Evolutionary conservation across 371 early-diverging fungal species (phyloP).

Genomic region (Apophysomyces trapeziformis): DNA sequence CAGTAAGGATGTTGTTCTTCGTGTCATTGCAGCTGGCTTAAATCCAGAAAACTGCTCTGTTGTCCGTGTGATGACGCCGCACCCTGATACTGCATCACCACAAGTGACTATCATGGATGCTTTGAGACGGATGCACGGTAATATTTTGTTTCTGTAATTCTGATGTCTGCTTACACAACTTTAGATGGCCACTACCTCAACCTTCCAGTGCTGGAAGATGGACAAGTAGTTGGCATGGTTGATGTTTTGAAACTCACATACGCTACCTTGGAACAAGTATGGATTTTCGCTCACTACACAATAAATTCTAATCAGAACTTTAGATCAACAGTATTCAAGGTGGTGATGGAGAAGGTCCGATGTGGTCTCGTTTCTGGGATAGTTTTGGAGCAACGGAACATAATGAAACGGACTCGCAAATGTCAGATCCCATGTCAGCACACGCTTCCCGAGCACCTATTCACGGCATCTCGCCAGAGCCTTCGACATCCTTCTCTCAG

Average conservation of each 20-base stretch:
- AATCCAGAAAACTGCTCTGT: constrained; percentile 91
- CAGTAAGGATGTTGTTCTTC: constrained; percentile 86
- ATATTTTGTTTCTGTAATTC: constrained; percentile 12
- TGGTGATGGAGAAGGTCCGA: constrained; percentile 50
- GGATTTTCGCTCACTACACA: not conserved
- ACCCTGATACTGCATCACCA: constrained; percentile 92
- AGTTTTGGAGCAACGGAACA: constrained; percentile 47
- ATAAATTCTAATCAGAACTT: not conserved
- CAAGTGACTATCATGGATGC: constrained; percentile 91
- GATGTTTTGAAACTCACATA: constrained; percentile 94
- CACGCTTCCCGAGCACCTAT: constrained; percentile 7
- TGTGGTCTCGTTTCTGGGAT: constrained; percentile 59
- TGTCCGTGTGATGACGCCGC: constrained; percentile 98
- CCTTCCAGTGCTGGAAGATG: constrained; percentile 89
- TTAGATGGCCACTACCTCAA: constrained; percentile 96
- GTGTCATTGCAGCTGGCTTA: constrained; percentile 94
- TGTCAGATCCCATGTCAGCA: constrained; percentile 39
- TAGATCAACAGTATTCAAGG: constrained; percentile 44
- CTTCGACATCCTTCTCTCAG: constrained; percentile 40
- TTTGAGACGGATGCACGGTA: constrained; percentile 93
- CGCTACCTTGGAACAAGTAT: constrained; percentile 75
- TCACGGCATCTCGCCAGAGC: constrained; percentile 45
- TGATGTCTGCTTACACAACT: constrained; percentile 8
- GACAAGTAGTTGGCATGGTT: constrained; percentile 84
- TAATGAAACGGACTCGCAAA: constrained; percentile 39